Evolutionary conservation across 1,284 basidiomycete species (phyloP).

Genomic region (Ustilago crameri): DNA sequence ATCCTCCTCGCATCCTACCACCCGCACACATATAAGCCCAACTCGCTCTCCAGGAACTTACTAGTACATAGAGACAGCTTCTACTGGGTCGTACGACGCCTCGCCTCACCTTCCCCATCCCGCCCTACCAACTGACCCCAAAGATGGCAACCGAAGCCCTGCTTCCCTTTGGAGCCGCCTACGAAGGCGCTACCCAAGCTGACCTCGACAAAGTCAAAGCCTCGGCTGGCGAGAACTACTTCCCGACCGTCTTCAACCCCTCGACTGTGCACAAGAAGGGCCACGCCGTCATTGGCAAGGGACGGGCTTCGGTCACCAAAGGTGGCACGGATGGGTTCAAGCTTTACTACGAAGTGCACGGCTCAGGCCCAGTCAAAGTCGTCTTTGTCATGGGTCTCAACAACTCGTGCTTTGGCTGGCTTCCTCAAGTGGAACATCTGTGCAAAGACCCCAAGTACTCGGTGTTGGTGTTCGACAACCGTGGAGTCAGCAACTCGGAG

Average conservation of each 20-base stretch:
- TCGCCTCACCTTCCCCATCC: too few species aligned
- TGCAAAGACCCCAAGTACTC: slow-evolving; percentile 70
- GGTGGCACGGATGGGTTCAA: slow-evolving; percentile 46
- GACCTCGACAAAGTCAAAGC: slow-evolving; percentile 38
- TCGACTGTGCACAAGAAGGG: slow-evolving; percentile 47
- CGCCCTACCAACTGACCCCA: too few species aligned
- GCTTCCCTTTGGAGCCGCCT: slow-evolving; percentile 61
- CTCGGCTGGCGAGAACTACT: slow-evolving; percentile 38
- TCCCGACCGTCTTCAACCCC: slow-evolving; percentile 63
- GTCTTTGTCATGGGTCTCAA: slow-evolving; percentile 68
- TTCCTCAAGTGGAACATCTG: slow-evolving; percentile 68
- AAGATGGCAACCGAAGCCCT: slow-evolving; percentile 43
- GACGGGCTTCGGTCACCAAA: slow-evolving; percentile 15
- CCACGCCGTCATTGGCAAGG: slow-evolving; percentile 33
- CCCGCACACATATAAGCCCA: not conserved
- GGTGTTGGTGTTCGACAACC: slow-evolving; percentile 84
- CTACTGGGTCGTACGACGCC: too few species aligned
- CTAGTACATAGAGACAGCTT: too few species aligned
- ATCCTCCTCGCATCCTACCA: too few species aligned
- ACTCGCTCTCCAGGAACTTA: too few species aligned
- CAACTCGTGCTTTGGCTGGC: slow-evolving; percentile 68
- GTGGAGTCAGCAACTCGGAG: slow-evolving; percentile 83
- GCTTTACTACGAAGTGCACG: slow-evolving; percentile 68
- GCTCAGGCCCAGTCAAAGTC: slow-evolving; percentile 54
- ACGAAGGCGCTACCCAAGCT: slow-evolving; percentile 53